Evolutionary conservation across 345 rosid genomes (phyloP), one percentile per base, ranked within the genome.

Genomic region (Mallotus nudiflorus): DNA sequence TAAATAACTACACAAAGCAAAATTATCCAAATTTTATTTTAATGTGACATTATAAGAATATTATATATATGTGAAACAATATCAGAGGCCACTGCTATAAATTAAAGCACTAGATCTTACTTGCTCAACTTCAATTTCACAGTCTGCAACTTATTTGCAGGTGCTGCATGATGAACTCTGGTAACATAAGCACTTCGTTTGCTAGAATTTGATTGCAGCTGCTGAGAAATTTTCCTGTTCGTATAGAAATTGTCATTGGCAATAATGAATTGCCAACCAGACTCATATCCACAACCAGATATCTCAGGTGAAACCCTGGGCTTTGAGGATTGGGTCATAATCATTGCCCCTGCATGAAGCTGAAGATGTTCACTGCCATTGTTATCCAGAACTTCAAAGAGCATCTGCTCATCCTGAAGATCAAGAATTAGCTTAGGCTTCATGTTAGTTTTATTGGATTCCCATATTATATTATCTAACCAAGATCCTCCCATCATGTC

Each of bases 371-470:
- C 77, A 65, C 77, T 78, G 69, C 90, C 92, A 84, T 82, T 80
- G 57, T 79, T 75, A 89, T 92, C 93, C 59, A 84, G 67, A 78
- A 92, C 83, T 83, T 95, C 92, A 79, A 92, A 92, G 73, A 90
- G 89, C 98, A 95, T 95, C 72, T 88, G 93, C 82, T 88, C 86
- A 80, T 95, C 99, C 75, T 86, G 97, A 77, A 95, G 97, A 83
- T 95, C 97, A 71, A 86, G 85, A 77, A 95, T 89, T 56, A 95
- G 83, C 89, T 88, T 90, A 51, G 96, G 89, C 71, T 85, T 90
- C 31, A 79, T 53, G 39, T 74, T 69, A 62, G 73, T 62, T 57
- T 77, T 76, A 56, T 79, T 68, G 22, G 93, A 80, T 28, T 90
- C 99, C 98, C 98, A 92, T 74, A 89, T 82, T 72, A 95, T 85